Evolutionary conservation across 2,329 filamentous ascomycete genomes (phyloP).

Genomic region (Capronia epimyces): DNA sequence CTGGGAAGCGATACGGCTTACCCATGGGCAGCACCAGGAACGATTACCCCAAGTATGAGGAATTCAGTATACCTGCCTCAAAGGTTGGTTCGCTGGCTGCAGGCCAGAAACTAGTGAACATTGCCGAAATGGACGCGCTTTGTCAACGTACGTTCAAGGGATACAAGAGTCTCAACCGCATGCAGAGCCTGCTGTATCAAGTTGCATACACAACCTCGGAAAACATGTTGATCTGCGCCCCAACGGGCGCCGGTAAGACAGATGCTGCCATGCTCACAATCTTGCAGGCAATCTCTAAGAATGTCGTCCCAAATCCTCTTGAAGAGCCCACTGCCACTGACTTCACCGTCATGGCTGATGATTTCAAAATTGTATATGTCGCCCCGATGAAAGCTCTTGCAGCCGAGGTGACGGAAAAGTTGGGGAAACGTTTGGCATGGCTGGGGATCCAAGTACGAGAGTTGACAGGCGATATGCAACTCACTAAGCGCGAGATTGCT

Average conservation of each 20-base stretch:
- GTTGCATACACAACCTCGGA: slow-evolving; percentile 94
- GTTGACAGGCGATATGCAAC: slow-evolving; percentile 96
- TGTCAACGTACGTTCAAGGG: slow-evolving; percentile 89
- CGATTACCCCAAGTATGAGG: slow-evolving; percentile 76
- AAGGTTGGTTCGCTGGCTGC: slow-evolving; percentile 68
- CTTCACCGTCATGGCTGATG: slow-evolving; percentile 74
- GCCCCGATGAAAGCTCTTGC: slow-evolving; percentile 98
- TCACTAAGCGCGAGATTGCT: slow-evolving; percentile 93
- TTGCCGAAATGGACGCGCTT: slow-evolving; percentile 78
- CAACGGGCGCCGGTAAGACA: slow-evolving; percentile 97
- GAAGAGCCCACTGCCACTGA: slow-evolving; percentile 68
- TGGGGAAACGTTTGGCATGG: slow-evolving; percentile 88
- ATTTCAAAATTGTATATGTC: slow-evolving; percentile 98
- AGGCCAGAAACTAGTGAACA: slow-evolving; percentile 69
- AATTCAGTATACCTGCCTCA: slow-evolving; percentile 78
- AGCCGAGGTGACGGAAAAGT: slow-evolving; percentile 90
- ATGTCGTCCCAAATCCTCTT: slow-evolving; percentile 71
- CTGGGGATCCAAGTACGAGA: slow-evolving; percentile 87
- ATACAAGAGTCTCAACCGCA: slow-evolving; percentile 88
- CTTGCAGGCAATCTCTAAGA: slow-evolving; percentile 81
- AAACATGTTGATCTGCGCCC: slow-evolving; percentile 98
- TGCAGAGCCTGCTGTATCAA: slow-evolving; percentile 95
- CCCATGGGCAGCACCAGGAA: slow-evolving; percentile 67
- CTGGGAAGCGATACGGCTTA: slow-evolving; percentile 76
- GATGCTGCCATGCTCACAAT: slow-evolving; percentile 97